Evolutionary conservation across 2,329 filamentous ascomycete species (phyloP), one percentile per base, ranked within the genome.

Genomic region (Rhinocladiella mackenziei): DNA sequence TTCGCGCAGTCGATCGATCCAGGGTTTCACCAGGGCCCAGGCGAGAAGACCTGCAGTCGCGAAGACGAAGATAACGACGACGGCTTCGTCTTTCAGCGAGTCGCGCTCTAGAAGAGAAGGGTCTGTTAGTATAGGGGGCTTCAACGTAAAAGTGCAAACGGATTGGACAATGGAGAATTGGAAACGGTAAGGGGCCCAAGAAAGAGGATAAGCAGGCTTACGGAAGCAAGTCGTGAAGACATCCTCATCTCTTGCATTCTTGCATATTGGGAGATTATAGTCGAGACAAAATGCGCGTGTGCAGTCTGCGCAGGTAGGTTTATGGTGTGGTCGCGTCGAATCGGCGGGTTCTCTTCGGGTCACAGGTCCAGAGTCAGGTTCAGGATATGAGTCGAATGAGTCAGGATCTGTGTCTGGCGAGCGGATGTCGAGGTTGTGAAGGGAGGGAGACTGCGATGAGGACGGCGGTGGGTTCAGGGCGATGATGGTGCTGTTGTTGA

Each of bases 211-310:
- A 26, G 7, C n/a, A n/a, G n/a, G n/a, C 70, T 48, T 60, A 78
- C 76, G 81, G 57, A 84, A 84, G 64, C 81, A 84, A 7, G 76
- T 80, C 4, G 81, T 80, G 46, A 78, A 73, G 3, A 84, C 74
- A 56, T 83, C 78, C 35, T 81, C 78, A 56, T 81, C 78, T 55
- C 75, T 77, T 14, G 74, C 77, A 22, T 69, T 73, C 51, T 80
- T 75, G 58, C 81, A 84, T 39, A 57, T 79, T 1, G 77, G 76
- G 35, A 81, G 66, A 39, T 78, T 72, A 54, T 83, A 82, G 43
- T 73, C 71, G 29, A 83, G 63, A 58, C 81, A 84, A 64, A 83
- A 84, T 54, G 78, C 75, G 49, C 80, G 77, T 56, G 79, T 84
- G 63, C 81, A 84, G 60, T 84, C 80, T 43, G 73, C 78, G 62